Percentiles rank a stretch among this genome's conserved stretches.
Conservation (phyloP, 2,329 filamentous ascomycete species). For the Emmonsia crescens region DNA sequence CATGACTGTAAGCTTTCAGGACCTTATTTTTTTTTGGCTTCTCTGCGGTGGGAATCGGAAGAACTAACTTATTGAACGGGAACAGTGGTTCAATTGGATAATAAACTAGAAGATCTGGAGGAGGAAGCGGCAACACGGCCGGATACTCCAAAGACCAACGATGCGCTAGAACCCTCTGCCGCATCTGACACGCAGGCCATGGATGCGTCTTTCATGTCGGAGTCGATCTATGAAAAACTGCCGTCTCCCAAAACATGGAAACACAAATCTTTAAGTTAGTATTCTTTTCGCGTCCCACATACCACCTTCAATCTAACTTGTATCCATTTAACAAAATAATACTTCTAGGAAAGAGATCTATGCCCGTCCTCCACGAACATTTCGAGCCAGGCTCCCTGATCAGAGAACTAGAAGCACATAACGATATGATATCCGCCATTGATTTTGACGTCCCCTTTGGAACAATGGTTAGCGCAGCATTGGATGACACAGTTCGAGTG, state of each 20-base stretch:
- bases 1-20: conserved; percentile 58
- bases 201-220: conserved; percentile 76
- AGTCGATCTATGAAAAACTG: conserved; percentile 92
- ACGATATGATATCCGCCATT: conserved; percentile 74
- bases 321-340: not conserved
- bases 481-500: conserved; percentile 88
- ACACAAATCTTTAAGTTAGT: conserved; percentile 33
- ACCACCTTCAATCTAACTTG: not conserved
- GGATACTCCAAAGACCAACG: conserved; percentile 28
- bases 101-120: conserved; percentile 51
- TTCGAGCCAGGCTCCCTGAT: conserved; percentile 83
- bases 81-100: conserved; percentile 47
- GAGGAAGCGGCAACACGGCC: conserved; percentile 40
- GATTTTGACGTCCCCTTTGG: conserved; percentile 98
- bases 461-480: conserved; percentile 78
- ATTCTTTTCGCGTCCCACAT: not conserved
- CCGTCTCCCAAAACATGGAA: conserved; percentile 50
- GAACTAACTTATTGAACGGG: not conserved
- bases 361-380: conserved; percentile 92
- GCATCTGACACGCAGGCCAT: conserved; percentile 43
- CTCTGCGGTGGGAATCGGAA: not conserved
- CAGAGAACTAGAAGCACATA: conserved; percentile 77
- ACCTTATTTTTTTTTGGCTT: not conserved
- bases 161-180: conserved; percentile 38
- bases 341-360: conserved; percentile 52